Conservation (phyloP, 495 filamentous ascomycete species). For the Tricharina praecox region DNA sequence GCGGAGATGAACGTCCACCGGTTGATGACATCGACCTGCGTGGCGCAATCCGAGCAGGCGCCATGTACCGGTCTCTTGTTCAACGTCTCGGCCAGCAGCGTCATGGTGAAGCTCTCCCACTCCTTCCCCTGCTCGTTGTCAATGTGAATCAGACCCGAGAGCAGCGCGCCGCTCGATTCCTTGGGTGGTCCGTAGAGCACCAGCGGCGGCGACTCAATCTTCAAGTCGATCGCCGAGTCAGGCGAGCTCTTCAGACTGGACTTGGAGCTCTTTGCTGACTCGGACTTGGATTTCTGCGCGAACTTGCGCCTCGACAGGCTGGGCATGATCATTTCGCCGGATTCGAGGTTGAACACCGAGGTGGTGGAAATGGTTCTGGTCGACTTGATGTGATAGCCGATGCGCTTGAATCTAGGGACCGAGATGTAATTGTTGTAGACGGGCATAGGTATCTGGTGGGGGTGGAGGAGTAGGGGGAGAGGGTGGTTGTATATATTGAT, state of each 20-base stretch:
- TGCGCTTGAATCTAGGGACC: not conserved
- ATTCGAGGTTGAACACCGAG: slow-evolving; percentile 15
- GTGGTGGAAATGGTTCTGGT: slow-evolving; percentile 4
- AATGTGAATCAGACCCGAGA: slow-evolving; percentile 66
- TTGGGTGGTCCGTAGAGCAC: slow-evolving; percentile 63
- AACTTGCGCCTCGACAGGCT: slow-evolving; percentile 8
- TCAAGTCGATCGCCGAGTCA: slow-evolving; percentile 29
- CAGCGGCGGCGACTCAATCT: slow-evolving; percentile 78
- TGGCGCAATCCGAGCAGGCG: slow-evolving; percentile 52
- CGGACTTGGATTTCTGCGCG: slow-evolving; percentile 11
- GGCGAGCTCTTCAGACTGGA: slow-evolving; percentile 7
- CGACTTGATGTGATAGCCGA: slow-evolving; percentile 4
- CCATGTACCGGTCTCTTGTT: slow-evolving; percentile 66
- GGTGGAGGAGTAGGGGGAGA: not conserved
- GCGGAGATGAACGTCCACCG: slow-evolving; percentile 64
- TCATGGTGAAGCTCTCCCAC: slow-evolving; percentile 54
- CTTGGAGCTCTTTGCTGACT: slow-evolving; percentile 9
- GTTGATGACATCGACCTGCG: slow-evolving; percentile 50
- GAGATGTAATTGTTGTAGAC: slow-evolving; percentile 6
- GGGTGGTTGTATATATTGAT: not conserved
- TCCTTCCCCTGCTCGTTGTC: slow-evolving; percentile 40
- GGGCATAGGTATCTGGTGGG: not conserved
- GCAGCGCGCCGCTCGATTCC: slow-evolving; percentile 66
- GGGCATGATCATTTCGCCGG: slow-evolving; percentile 13
- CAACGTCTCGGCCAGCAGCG: slow-evolving; percentile 45